A percentile compares a stretch with the other conserved stretches of the same genome.
These are phyloP conservation scores for Candida glucosophila DNA, from an alignment of 1,139 yeast genomes.

Conservation along the genomic window DNA sequence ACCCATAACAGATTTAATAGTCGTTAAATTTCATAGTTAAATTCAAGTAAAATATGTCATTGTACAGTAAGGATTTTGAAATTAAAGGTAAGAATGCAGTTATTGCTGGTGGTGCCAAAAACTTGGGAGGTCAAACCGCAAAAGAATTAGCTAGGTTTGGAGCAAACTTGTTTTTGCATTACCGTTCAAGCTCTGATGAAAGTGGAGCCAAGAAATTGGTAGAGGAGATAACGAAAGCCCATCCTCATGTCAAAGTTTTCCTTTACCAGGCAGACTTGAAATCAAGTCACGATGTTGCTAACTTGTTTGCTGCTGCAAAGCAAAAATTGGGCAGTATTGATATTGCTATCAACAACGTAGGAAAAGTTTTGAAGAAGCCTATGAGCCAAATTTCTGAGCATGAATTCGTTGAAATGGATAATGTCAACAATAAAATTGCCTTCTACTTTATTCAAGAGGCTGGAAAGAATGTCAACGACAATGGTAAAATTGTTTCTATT, in stretches of 20 bases:
- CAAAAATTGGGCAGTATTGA: slow-evolving; percentile 40
- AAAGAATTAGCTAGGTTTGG: slow-evolving; percentile 48
- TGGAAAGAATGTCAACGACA: slow-evolving; percentile 37
- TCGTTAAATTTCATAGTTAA: no score
- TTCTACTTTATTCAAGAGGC: slow-evolving; percentile 57
- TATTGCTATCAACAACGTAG: slow-evolving; percentile 59
- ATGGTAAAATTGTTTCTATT: slow-evolving; percentile 47
- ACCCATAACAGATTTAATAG: no score
- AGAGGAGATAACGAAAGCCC: slow-evolving; percentile 21
- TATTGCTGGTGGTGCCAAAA: slow-evolving; percentile 61
- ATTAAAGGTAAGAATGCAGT: slow-evolving; percentile 44
- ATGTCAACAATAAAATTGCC: slow-evolving; percentile 49
- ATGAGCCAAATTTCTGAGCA: slow-evolving; percentile 38
- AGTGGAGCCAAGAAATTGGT: slow-evolving; percentile 31
- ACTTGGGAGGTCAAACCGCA: slow-evolving; percentile 54
- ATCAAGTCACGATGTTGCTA: slow-evolving; percentile 30
- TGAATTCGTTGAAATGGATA: slow-evolving; percentile 48
- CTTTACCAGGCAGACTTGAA: slow-evolving; percentile 39
- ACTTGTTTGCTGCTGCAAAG: slow-evolving; percentile 38
- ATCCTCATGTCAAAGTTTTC: slow-evolving; percentile 35
- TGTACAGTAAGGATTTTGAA: slow-evolving; percentile 5
- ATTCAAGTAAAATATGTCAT: slow-evolving; percentile 4
- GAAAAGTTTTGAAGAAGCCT: slow-evolving; percentile 58
- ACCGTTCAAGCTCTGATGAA: slow-evolving; percentile 37
- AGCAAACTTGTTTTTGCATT: slow-evolving; percentile 48